Conservation (phyloP, 352 stramenopile species). For the Phytophthora sp. region DNA sequence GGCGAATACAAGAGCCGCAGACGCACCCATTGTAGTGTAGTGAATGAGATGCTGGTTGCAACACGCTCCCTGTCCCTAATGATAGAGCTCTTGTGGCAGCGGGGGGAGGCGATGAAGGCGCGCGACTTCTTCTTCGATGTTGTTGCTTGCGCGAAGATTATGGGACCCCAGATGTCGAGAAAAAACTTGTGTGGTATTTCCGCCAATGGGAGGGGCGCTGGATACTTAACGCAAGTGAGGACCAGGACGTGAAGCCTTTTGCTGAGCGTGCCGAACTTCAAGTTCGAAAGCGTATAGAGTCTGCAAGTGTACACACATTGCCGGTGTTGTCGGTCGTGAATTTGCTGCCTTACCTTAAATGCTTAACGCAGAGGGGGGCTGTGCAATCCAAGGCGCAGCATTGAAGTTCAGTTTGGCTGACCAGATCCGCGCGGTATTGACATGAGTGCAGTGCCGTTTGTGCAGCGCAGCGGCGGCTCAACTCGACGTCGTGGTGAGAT, state of each 20-base stretch:
- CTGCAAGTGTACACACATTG: constrained; percentile 9
- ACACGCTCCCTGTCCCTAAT: neutral
- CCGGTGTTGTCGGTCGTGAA: constrained; percentile 24
- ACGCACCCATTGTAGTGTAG: constrained; percentile 24
- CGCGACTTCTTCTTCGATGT: constrained; percentile 24
- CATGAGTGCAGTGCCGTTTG: neutral
- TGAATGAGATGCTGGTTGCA: neutral
- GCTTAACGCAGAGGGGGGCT: neutral
- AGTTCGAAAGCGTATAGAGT: constrained; percentile 6
- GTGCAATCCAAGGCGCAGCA: constrained; percentile 21
- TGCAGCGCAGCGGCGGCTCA: neutral
- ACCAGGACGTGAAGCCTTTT: constrained; percentile 7
- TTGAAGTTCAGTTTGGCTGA: constrained; percentile 32
- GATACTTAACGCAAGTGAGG: constrained; percentile 4
- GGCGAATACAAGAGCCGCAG: neutral
- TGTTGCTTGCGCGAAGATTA: constrained; percentile 5
- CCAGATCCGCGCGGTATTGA: constrained; percentile 8
- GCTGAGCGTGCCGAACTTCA: constrained; percentile 23
- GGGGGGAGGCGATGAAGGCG: neutral
- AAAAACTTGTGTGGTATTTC: constrained; percentile 10
- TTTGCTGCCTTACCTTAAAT: constrained; percentile 7
- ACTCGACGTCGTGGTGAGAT: neutral
- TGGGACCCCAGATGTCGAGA: constrained; percentile 24
- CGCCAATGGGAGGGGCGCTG: constrained; percentile 7
- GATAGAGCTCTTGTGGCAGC: constrained; percentile 5